Base-by-base conservation (phyloP, 1,284 basidiomycete species). In the Psilocybe mexicana region DNA sequence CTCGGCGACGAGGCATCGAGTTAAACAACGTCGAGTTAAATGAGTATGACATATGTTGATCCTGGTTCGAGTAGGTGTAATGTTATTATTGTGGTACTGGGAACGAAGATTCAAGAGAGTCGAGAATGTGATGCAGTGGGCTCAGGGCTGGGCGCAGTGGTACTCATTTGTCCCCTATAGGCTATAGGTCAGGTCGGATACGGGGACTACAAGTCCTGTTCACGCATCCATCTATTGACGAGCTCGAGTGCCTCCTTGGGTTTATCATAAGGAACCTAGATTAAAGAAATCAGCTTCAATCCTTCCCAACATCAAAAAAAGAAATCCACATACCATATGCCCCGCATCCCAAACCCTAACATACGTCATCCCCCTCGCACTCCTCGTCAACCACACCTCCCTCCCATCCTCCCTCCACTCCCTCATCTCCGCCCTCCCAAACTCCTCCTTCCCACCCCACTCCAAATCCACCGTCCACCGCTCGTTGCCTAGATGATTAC, bases 401-500 rank as follows among this genome's bases (percentile, higher is more conserved):
- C 67, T 68, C 45, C 83, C 86, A 69, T 73, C 79, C 51, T 78
- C 70, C 0, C 66, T 69, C 90, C 90, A 92, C 23, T 81, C 80
- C 43, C 75, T 72, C 64, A 94, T 76, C 81, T 52, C 66, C 71
- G 81, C 68, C 65, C 70, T 66, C 47, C 67, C 70, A 70, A 84
- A 89, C 24, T 69, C 78, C 6, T 74, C 72, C 60, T 82, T 73
- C 1, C 85, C 85, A 14, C 77, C 78, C 88, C 88, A 90, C 62
- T 86, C 79, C 62, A 91, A 73, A 1, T 63, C 68, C 44, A 81
- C 70, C 25, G 85, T 84, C 86, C 83, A 70, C n/a, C 33, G 33
- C 50, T 66, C 61, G 65, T 90, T 90, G 1, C 84, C 88, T 12
- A 91, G 72, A 80, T 86, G 87, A 70, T 91, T 92, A 68, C 89